phyloP scores from a whole-genome alignment of 495 filamentous ascomycete genomes.

The Aspergillus saccharolyticus region DNA sequence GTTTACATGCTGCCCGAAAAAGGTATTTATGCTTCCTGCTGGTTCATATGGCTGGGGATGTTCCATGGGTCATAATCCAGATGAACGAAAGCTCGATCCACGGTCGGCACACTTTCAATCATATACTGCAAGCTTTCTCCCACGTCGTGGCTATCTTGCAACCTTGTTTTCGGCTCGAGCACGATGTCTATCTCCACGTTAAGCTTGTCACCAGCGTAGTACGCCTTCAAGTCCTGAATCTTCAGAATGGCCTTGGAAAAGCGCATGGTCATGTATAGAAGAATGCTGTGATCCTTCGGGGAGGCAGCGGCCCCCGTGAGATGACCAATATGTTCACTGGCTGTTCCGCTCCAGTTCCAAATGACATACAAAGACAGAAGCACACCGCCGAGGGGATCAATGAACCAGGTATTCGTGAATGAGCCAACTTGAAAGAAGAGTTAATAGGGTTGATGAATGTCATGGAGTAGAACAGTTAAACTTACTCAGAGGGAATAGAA shows the following conservation, averaged over 20 bases:
- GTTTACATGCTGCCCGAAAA: neutral
- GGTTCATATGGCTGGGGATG: constrained; percentile 79
- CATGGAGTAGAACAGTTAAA: neutral
- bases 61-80: constrained; percentile 79
- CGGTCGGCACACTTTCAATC: constrained; percentile 77
- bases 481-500: constrained; percentile 48
- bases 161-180: constrained; percentile 67
- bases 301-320: constrained; percentile 77
- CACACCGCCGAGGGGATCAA: constrained; percentile 80
- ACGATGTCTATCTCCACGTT: constrained; percentile 84
- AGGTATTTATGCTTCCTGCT: constrained; percentile 28
- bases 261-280: constrained; percentile 90
- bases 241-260: constrained; percentile 85
- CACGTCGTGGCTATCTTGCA: constrained; percentile 85
- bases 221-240: constrained; percentile 83
- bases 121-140: constrained; percentile 89
- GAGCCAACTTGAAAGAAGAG: constrained; percentile 56
- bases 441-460: constrained; percentile 4
- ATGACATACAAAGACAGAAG: constrained; percentile 79
- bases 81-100: constrained; percentile 69
- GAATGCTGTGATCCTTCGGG: constrained; percentile 73
- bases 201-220: constrained; percentile 84
- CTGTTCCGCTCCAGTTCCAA: constrained; percentile 75
- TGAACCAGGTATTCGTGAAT: constrained; percentile 74
- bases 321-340: constrained; percentile 72